Base-by-base conservation (phyloP, 805 yeast genomes). In the Jamesozyma jinghongensis region DNA sequence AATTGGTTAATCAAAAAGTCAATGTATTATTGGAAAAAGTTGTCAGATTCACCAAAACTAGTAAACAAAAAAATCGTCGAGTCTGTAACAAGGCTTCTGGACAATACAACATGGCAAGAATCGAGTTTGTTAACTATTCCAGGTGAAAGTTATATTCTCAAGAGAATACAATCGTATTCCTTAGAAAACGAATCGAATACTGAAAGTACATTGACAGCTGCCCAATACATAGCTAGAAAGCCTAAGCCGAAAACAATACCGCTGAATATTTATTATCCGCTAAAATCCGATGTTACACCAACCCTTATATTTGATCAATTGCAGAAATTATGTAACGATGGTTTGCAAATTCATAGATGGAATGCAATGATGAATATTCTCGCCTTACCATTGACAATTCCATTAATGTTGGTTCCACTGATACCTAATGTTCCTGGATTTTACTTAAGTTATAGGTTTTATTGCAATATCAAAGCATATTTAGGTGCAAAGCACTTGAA, bases 351-450 rank as follows among this genome's bases (percentile, higher is more conserved):
- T 36, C 95, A 88, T 53, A 61, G 60, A 38, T 79, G 73, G 52
- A 72, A 73, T 50, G 69, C 81, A 47, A 36, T 73, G 2, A 48
- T 67, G 30, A 75, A 82, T 48, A 69, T 74, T 1, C 43, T 79
- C 13, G 77, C 78, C 3, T 61, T 90, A 3, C 97, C 97, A 2
- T 47, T 88, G 34, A 77, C 94, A 0, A 50, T 85, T 3, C 97
- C 97, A 2, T 59, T 88, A 33, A 87, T 85, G 0, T 51, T 86
- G 33, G 55, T 90, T 0, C 97, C 97, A 0, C 69, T 88, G n/a
- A 59, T 87, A 3, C 97, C 97, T 17, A 88, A 88, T 52, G 74
- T 88, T 17, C 97, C 97, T 0, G 95, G 95, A 0, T 82, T 90
- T 54, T 90, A 86, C 53, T 62, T 88, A 33, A 69, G 82, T 3